These are phyloP conservation scores for Funneliformis caledonium DNA, from an alignment of 371 early-diverging fungal species.

Conservation along the genomic window DNA sequence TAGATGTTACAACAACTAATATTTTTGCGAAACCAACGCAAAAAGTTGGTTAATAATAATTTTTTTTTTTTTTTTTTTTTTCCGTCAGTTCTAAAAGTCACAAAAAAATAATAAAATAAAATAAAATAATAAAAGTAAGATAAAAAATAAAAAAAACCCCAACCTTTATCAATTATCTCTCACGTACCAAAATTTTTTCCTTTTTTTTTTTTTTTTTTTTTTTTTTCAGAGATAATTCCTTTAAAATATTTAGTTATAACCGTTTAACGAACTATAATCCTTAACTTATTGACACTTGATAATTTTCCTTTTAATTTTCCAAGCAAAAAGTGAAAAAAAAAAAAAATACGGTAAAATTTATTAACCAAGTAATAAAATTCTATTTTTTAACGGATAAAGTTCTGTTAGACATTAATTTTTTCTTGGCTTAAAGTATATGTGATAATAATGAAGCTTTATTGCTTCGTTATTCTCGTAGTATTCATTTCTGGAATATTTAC, in stretches of 20 bases:
- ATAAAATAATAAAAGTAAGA: not conserved
- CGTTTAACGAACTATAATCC: not conserved
- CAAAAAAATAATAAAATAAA: not conserved
- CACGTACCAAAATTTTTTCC: not conserved
- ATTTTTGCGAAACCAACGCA: not conserved
- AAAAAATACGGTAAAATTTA: not conserved
- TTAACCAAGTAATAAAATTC: not conserved
- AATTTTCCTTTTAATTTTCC: not conserved
- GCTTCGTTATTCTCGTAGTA: slow-evolving; percentile 38
- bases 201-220: not conserved
- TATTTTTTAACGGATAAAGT: not conserved
- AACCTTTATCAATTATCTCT: not conserved
- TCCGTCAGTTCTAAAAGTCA: not conserved
- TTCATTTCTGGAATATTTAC: not conserved
- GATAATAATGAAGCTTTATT: slow-evolving; percentile 39
- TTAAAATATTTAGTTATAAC: not conserved
- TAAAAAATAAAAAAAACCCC: too few species aligned
- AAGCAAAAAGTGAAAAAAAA: too few species aligned
- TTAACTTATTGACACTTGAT: not conserved
- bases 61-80: not conserved
- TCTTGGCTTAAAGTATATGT: not conserved
- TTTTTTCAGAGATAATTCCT: not conserved
- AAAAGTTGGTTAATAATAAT: not conserved
- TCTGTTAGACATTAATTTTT: not conserved
- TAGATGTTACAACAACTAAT: not conserved